phyloP scores from a whole-genome alignment of 2,329 filamentous ascomycete genomes.

The Claviceps quebecensis region DNA sequence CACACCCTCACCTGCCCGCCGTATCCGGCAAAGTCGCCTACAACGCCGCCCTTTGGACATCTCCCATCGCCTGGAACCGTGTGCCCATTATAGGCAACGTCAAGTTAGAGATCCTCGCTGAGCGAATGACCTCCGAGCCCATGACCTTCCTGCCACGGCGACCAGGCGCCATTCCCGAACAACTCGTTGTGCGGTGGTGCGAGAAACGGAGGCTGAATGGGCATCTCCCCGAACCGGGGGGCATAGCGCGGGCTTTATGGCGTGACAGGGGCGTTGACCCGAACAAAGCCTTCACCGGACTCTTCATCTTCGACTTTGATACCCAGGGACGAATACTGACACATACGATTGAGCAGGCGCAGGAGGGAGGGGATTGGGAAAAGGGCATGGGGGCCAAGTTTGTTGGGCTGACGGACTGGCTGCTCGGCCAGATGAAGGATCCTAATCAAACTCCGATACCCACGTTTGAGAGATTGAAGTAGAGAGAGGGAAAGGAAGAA shows the following conservation, averaged over 20 bases:
- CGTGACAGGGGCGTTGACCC: constrained; percentile 29
- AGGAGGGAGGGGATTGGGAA: constrained; percentile 73
- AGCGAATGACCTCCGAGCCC: constrained; percentile 63
- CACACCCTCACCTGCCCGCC: constrained; percentile 78
- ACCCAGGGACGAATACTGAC: constrained; percentile 66
- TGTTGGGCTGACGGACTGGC: constrained; percentile 86
- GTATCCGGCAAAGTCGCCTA: constrained; percentile 86
- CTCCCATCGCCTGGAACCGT: constrained; percentile 88
- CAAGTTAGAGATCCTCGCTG: constrained; percentile 71
- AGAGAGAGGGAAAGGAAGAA: not conserved
- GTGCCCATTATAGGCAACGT: constrained; percentile 86
- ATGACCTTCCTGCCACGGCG: constrained; percentile 32
- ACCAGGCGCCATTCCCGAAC: constrained; percentile 51
- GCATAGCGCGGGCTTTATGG: constrained; percentile 29
- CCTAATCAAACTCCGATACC: constrained; percentile 19
- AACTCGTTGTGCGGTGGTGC: constrained; percentile 84
- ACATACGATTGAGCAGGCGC: constrained; percentile 88
- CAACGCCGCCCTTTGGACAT: constrained; percentile 87
- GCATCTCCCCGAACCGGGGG: constrained; percentile 20
- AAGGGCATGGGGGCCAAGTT: constrained; percentile 67
- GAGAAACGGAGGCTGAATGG: constrained; percentile 20
- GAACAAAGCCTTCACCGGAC: constrained; percentile 68
- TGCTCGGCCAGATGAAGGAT: constrained; percentile 57
- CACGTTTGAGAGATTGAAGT: constrained; percentile 20
- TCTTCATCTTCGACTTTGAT: constrained; percentile 96